phyloP scores from a whole-genome alignment of 257 asterid genomes.

The Scutellaria galericulata region DNA sequence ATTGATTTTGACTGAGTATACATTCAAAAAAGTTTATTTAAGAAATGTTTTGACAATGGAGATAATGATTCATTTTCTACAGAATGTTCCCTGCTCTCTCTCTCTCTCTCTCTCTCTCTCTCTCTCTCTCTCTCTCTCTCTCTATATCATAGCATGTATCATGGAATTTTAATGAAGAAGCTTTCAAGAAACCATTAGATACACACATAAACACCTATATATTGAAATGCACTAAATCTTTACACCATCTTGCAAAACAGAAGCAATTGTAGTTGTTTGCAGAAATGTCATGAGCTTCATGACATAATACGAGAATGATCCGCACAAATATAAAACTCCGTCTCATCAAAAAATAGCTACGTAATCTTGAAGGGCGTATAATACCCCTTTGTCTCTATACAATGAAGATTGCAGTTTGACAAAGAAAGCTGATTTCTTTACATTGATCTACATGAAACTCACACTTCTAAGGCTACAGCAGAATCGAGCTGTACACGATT shows the following conservation, averaged over 20 bases:
- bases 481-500: conserved; percentile 77
- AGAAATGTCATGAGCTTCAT: conserved; percentile 18
- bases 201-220: background rate
- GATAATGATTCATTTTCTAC: too few species aligned
- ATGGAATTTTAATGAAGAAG: too few species aligned
- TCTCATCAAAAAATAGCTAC: conserved; percentile 21
- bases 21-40: too few species aligned
- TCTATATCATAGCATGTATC: too few species aligned
- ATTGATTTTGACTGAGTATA: too few species aligned
- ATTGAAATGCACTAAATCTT: conserved; percentile 6
- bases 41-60: too few species aligned
- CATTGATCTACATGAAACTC: conserved; percentile 36
- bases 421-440: conserved; percentile 7
- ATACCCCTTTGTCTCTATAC: conserved; percentile 12
- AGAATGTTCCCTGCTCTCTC: too few species aligned
- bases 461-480: conserved; percentile 68
- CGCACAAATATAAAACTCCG: background rate
- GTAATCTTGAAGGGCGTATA: conserved; percentile 1
- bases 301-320: conserved; percentile 18
- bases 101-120: too few species aligned
- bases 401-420: background rate
- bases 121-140: too few species aligned
- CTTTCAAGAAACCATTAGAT: too few species aligned
- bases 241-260: conserved; percentile 1
- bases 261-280: conserved; percentile 6